Evolutionary conservation across 2,329 filamentous ascomycete genomes (phyloP).

Genomic region (Spiromastix sp.): DNA sequence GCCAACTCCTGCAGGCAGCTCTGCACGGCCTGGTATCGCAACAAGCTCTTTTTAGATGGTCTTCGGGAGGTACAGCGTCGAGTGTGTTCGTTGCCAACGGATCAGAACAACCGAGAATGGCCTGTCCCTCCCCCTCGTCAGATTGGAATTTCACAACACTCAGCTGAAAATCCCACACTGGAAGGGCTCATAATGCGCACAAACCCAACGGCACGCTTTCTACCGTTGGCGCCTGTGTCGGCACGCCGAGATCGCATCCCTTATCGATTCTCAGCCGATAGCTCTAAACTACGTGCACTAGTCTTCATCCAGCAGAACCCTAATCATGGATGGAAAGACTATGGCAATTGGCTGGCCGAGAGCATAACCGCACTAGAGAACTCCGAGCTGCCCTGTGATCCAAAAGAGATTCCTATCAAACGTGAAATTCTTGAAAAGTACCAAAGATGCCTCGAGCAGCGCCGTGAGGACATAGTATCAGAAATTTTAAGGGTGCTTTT

Average conservation of each 20-base stretch:
- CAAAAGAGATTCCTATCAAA: background rate
- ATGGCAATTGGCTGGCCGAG: background rate
- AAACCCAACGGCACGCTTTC: background rate
- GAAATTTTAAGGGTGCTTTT: background rate
- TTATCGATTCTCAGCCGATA: background rate
- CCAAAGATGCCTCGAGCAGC: background rate
- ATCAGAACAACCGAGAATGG: background rate
- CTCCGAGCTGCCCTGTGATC: background rate
- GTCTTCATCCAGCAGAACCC: background rate
- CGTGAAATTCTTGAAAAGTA: background rate
- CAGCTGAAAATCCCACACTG: background rate
- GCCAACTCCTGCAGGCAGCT: background rate
- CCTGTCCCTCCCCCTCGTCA: background rate
- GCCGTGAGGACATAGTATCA: slow-evolving; percentile 1
- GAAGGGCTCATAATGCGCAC: background rate
- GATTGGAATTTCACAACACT: background rate
- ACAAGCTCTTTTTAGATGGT: slow-evolving; percentile 2
- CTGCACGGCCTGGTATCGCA: slow-evolving; percentile 1
- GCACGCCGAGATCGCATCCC: background rate
- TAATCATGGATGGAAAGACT: slow-evolving; percentile 2
- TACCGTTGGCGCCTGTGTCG: background rate
- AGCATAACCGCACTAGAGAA: background rate
- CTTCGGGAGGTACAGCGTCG: background rate
- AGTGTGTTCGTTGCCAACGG: background rate
- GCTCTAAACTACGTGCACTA: background rate